A percentile compares a stretch with the other conserved stretches of the same genome.
Conservation (phyloP, 2,329 filamentous ascomycete species). For the Byssochlamys sp. region DNA sequence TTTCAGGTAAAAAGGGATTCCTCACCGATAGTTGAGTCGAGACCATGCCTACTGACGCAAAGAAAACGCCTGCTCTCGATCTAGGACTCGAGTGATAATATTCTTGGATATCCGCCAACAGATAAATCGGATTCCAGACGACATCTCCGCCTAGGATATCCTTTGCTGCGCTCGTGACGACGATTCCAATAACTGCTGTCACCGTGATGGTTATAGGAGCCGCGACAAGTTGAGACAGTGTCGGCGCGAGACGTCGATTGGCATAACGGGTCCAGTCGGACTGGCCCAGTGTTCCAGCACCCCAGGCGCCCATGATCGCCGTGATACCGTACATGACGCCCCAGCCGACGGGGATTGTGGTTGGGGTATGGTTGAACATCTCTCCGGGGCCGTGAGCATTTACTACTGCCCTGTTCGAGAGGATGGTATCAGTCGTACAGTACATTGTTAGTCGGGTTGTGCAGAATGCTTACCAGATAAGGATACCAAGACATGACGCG, state of each 20-base stretch:
- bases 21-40: constrained; percentile 25
- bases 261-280: constrained; percentile 19
- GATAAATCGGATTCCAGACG: constrained; percentile 32
- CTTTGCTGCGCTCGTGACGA: constrained; percentile 27
- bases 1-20: neutral
- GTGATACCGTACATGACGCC: constrained; percentile 17
- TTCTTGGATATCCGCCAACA: constrained; percentile 27
- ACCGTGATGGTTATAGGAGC: constrained; percentile 24
- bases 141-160: constrained; percentile 20
- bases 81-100: constrained; percentile 18
- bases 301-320: constrained; percentile 16
- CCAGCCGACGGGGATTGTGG: constrained; percentile 10
- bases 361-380: constrained; percentile 11
- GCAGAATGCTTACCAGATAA: constrained; percentile 8
- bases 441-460: no score
- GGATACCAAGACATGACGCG: constrained; percentile 11
- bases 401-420: constrained; percentile 8
- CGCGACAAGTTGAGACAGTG: constrained; percentile 13
- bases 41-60: constrained; percentile 26
- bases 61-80: constrained; percentile 28
- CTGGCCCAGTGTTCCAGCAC: constrained; percentile 16
- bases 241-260: constrained; percentile 15
- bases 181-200: constrained; percentile 28
- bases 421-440: neutral
- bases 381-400: constrained; percentile 11